Percentiles rank a stretch among this genome's conserved stretches.
These are phyloP conservation scores for Acarospora socialis DNA, from an alignment of 2,329 filamentous ascomycete genomes.

Conservation along the genomic window DNA sequence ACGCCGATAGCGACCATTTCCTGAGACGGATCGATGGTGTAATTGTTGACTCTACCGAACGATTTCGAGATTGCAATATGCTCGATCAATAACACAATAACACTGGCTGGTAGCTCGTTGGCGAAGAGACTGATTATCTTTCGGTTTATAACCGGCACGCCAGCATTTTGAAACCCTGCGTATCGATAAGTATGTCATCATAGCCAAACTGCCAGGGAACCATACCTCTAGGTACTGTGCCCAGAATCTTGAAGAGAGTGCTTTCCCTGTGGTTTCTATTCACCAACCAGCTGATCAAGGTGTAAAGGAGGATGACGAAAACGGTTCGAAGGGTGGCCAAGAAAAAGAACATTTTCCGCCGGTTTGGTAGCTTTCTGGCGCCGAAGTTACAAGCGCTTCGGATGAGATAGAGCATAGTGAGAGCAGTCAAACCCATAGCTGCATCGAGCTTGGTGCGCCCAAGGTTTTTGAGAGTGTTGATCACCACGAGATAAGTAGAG, in stretches of 20 bases:
- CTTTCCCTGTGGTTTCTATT: slow-evolving; percentile 52
- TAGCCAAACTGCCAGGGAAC: background rate
- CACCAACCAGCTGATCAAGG: slow-evolving; percentile 72
- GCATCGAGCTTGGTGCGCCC: slow-evolving; percentile 58
- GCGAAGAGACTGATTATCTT: slow-evolving; percentile 55
- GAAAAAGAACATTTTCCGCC: slow-evolving; percentile 73
- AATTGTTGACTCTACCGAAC: slow-evolving; percentile 91
- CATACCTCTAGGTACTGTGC: slow-evolving; percentile 59
- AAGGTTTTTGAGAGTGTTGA: slow-evolving; percentile 66
- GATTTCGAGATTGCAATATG: slow-evolving; percentile 97
- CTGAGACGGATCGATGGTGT: slow-evolving; percentile 87
- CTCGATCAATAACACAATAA: slow-evolving; percentile 92
- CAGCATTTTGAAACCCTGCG: slow-evolving; percentile 63
- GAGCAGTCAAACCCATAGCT: slow-evolving; percentile 71
- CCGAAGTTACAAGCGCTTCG: slow-evolving; percentile 49
- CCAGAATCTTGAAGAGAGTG: slow-evolving; percentile 58
- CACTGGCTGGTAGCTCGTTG: slow-evolving; percentile 62
- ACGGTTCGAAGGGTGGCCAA: slow-evolving; percentile 77
- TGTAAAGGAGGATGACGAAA: slow-evolving; percentile 85
- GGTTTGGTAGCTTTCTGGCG: slow-evolving; percentile 54
- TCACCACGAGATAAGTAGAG: slow-evolving; percentile 67
- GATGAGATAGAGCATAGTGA: slow-evolving; percentile 63
- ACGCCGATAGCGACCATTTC: slow-evolving; percentile 91
- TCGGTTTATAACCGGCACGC: slow-evolving; percentile 52
- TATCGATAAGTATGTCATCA: slow-evolving; percentile 7